Base-by-base conservation (phyloP, 2,329 filamentous ascomycete species). In the Acrocalymma vagum region DNA sequence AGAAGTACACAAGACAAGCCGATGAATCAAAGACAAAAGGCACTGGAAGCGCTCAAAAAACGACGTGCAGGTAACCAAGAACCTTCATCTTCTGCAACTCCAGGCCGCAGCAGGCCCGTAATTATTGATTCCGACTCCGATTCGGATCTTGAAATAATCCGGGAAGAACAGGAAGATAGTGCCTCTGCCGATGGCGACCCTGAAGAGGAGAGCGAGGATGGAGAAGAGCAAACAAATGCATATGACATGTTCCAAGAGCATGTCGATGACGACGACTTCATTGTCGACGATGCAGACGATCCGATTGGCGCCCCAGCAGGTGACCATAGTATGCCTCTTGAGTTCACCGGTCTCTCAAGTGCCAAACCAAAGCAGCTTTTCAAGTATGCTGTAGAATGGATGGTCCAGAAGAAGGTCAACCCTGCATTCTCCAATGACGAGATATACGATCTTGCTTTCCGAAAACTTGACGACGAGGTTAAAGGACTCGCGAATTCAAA, bases 341-440 rank as follows among this genome's bases (percentile, higher is more conserved):
- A 87, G 54, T 90, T 90, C 63, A 88, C 84, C 1, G 71, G 78
- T 3, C 78, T 86, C 41, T 79, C 82, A 0, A 83, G 84, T 48
- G 84, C 85, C 53, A 86, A 86, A 34, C 73, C 85, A 0, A 85
- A 84, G 50, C 84, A 89, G 25, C 82, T 91, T 33, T 93, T 93
- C 72, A 81, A 80, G 31, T 83, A 85, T 55, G 86, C 83, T 0
- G 76, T 93, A 2, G 87, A 90, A 62, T 93, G 88, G 88, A 86
- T 92, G 70, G 84, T 93, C 3, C 87, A 90, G 58, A 88, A 87
- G 61, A 85, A 86, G 54, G 77, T 94, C 34, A 86, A 91, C 52
- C 88, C 87, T 0, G 82, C 76, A 0, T 92, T 91, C 56, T 77
- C 78, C 13, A 71, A 79, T 5, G 82, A 88, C 45, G 75, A 80